Conservation (phyloP, 208 protist genomes). For the Naegleria gruberi region DNA sequence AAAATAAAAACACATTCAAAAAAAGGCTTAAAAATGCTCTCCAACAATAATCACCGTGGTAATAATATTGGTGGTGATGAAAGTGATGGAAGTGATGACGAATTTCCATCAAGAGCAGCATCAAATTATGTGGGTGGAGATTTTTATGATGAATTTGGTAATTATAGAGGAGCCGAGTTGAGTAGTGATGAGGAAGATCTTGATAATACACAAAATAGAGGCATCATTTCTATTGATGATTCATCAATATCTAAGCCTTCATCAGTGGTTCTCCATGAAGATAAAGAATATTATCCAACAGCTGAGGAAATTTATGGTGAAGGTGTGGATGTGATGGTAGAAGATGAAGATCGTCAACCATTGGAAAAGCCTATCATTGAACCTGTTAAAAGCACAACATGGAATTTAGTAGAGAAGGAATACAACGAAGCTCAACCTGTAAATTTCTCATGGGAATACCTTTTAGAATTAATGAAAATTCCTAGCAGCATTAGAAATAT, state of each 20-base stretch:
- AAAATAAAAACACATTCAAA: neutral
- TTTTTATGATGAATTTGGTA: neutral
- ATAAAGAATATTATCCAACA: slow-evolving; percentile 79
- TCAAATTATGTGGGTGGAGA: neutral
- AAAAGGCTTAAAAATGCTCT: neutral
- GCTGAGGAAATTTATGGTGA: slow-evolving; percentile 61
- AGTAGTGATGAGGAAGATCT: neutral
- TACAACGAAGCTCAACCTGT: slow-evolving; percentile 39
- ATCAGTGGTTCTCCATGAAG: slow-evolving; percentile 68
- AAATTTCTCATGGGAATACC: slow-evolving; percentile 47
- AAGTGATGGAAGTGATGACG: neutral
- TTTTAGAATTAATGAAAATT: slow-evolving; percentile 40
- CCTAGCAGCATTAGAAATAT: slow-evolving; percentile 83
- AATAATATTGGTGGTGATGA: neutral
- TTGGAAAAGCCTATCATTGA: slow-evolving; percentile 76
- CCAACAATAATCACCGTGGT: neutral
- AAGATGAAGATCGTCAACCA: slow-evolving; percentile 82
- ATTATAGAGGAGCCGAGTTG: neutral
- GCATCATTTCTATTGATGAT: neutral
- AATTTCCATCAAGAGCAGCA: neutral
- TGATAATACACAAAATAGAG: neutral
- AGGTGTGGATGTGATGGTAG: slow-evolving; percentile 68
- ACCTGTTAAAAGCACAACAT: slow-evolving; percentile 53
- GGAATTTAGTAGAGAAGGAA: slow-evolving; percentile 48
- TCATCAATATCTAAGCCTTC: neutral